These are phyloP conservation scores for Cenchrus purpureus DNA, from an alignment of 176 grass and related monocot genomes.

Conservation along the genomic window DNA sequence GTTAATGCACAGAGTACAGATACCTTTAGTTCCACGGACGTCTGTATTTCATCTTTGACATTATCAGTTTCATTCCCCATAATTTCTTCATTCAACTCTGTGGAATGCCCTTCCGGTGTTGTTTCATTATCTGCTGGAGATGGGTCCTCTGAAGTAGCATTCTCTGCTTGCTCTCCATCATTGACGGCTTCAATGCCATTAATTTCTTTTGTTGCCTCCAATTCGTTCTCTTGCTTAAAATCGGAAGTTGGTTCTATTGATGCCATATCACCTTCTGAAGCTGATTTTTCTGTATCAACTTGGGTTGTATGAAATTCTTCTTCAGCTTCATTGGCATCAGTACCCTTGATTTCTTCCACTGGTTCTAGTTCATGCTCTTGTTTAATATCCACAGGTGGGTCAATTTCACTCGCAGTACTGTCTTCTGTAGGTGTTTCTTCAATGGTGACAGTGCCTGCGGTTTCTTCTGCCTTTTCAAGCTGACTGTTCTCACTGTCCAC, in stretches of 20 bases:
- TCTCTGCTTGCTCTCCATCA: conserved; percentile 23
- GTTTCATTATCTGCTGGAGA: conserved; percentile 40
- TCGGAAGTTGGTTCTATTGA: conserved; percentile 17
- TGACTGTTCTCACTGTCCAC: conserved; percentile 23
- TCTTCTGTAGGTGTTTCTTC: conserved; percentile 34
- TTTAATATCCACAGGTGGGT: conserved; percentile 24
- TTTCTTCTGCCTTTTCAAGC: conserved; percentile 35
- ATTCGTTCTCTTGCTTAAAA: conserved; percentile 37
- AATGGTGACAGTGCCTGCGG: neutral
- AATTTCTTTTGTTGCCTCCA: conserved; percentile 24
- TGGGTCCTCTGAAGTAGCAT: conserved; percentile 27
- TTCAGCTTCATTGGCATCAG: conserved; percentile 27
- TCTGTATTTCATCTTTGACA: conserved; percentile 34
- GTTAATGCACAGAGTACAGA: neutral
- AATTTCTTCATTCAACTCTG: conserved; percentile 28
- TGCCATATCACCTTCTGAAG: conserved; percentile 44
- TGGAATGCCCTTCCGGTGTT: conserved; percentile 7
- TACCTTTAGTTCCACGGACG: conserved; percentile 41
- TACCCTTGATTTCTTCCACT: conserved; percentile 37
- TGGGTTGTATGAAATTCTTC: conserved; percentile 27
- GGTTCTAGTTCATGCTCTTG: conserved; percentile 21
- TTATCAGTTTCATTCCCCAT: conserved; percentile 15
- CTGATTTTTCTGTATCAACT: conserved; percentile 22
- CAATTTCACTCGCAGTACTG: conserved; percentile 15
- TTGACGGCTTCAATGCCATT: neutral